A percentile compares a stretch with the other conserved stretches of the same genome.
Evolutionary conservation across 108 stramenopile genomes (phyloP).

Genomic region (Epithemia pelagica): DNA sequence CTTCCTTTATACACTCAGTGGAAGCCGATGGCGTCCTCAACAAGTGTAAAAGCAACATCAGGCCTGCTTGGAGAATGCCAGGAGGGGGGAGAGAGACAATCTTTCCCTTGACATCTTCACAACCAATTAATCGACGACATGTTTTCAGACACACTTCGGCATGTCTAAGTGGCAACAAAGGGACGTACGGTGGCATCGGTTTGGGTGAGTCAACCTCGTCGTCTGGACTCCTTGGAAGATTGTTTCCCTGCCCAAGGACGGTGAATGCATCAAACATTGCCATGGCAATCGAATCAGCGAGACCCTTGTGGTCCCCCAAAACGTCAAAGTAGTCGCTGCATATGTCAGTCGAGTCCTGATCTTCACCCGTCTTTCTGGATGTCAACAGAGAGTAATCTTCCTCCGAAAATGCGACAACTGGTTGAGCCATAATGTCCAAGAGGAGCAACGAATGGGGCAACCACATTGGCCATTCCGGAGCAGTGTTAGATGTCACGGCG

Average conservation of each 20-base stretch:
- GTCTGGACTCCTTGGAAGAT: background rate
- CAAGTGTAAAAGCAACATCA: slow-evolving; percentile 69
- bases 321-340: slow-evolving; percentile 43
- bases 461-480: slow-evolving; percentile 57
- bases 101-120: slow-evolving; percentile 20
- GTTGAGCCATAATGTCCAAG: slow-evolving; percentile 77
- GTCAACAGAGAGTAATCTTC: slow-evolving; percentile 6
- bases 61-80: slow-evolving; percentile 42
- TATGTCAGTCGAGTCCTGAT: slow-evolving; percentile 15
- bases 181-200: slow-evolving; percentile 54
- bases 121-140: slow-evolving; percentile 58
- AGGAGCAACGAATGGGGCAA: slow-evolving; percentile 50
- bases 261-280: background rate
- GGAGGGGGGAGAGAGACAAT: slow-evolving; percentile 12
- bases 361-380: slow-evolving; percentile 15
- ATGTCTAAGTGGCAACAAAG: slow-evolving; percentile 39
- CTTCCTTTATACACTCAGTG: slow-evolving; percentile 48
- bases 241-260: background rate
- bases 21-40: slow-evolving; percentile 59
- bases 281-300: background rate
- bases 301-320: slow-evolving; percentile 33
- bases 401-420: slow-evolving; percentile 42
- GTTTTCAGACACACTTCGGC: slow-evolving; percentile 47
- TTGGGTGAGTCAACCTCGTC: slow-evolving; percentile 12
- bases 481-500: background rate